phyloP scores from a whole-genome alignment of 441 rosid species.

The Pelargonium myrrhifolium region DNA sequence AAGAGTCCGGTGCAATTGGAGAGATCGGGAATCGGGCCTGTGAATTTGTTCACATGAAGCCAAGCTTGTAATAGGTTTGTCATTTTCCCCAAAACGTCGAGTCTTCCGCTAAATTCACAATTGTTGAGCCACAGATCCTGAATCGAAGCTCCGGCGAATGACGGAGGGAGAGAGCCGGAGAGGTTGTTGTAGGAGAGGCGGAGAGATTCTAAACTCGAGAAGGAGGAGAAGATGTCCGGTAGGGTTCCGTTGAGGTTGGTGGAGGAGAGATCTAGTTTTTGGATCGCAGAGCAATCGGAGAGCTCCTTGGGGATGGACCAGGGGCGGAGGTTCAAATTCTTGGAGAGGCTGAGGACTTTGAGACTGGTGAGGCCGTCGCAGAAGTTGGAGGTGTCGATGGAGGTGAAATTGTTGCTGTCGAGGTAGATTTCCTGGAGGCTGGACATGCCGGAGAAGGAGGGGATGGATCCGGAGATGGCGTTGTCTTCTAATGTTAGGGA shows the following conservation, averaged over 20 bases:
- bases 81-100: not conserved
- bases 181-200: not conserved
- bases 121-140: not conserved
- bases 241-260: not conserved
- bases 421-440: too few relatives aligned
- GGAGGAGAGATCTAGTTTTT: too few relatives aligned
- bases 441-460: too few relatives aligned
- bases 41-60: not conserved
- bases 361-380: too few relatives aligned
- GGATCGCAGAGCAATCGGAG: too few relatives aligned
- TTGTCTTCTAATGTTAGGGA: too few relatives aligned
- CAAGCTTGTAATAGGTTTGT: not conserved
- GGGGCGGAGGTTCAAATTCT: too few relatives aligned
- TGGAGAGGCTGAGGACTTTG: too few relatives aligned
- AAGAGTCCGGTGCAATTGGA: not conserved
- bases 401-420: too few relatives aligned
- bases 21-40: not conserved
- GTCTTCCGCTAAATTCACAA: not conserved
- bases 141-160: not conserved
- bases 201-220: not conserved
- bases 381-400: too few relatives aligned
- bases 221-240: not conserved
- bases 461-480: too few relatives aligned
- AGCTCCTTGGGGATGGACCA: too few relatives aligned
- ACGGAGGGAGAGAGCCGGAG: not conserved